Percentiles rank a stretch among this genome's conserved stretches.
Evolutionary conservation across 768 basidiomycete genomes (phyloP).

Genomic region (Mrakia gelida): DNA sequence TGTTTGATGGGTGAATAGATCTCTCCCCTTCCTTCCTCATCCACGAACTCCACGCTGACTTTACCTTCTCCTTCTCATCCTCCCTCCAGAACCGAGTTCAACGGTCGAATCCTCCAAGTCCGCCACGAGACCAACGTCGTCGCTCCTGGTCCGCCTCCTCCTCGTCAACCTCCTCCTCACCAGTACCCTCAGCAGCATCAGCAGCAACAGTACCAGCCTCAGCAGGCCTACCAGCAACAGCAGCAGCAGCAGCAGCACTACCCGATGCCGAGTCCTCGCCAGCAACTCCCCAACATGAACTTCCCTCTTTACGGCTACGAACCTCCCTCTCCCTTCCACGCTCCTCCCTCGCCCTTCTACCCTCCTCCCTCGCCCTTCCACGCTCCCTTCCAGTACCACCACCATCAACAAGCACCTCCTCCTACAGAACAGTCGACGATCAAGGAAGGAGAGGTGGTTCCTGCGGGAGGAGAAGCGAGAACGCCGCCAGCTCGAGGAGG

Average conservation of each 20-base stretch:
- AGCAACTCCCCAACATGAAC: constrained; percentile 10
- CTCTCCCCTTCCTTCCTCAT: constrained; percentile 20
- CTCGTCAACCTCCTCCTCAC: constrained; percentile 18
- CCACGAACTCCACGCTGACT: background rate
- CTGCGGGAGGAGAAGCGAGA: constrained; percentile 32
- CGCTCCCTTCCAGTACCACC: constrained; percentile 17
- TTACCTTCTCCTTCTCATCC: too few species aligned
- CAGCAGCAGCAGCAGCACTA: constrained; percentile 26
- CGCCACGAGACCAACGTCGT: constrained; percentile 60
- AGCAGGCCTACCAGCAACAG: constrained; percentile 11
- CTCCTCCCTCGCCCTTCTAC: constrained; percentile 38
- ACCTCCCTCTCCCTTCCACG: constrained; percentile 43
- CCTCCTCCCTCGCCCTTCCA: constrained; percentile 12
- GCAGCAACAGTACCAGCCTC: constrained; percentile 13
- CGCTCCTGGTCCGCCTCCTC: background rate
- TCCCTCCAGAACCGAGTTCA: constrained; percentile 69
- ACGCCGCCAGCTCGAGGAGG: background rate
- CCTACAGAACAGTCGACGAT: background rate
- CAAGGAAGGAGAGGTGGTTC: constrained; percentile 10
- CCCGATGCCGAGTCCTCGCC: constrained; percentile 5
- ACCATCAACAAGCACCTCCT: background rate
- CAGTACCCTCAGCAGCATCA: constrained; percentile 26
- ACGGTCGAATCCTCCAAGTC: constrained; percentile 80
- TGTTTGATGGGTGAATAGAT: background rate
- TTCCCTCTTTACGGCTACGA: constrained; percentile 36